Evolutionary conservation across 2,329 filamentous ascomycete genomes (phyloP), one percentile per base, ranked within the genome.

Genomic region (Aspergillus aculeatus): DNA sequence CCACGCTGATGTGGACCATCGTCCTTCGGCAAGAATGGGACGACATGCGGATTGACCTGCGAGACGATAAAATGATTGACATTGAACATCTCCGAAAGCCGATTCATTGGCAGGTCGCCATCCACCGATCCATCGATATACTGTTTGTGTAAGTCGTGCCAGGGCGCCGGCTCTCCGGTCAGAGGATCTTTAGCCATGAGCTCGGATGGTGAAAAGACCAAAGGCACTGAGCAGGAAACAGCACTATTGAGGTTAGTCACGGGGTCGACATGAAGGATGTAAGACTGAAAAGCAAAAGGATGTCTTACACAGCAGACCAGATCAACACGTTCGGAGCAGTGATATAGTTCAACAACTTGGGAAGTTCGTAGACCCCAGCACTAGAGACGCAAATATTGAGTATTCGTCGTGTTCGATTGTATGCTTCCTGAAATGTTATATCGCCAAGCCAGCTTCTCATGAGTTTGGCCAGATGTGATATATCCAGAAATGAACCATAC

Each of bases 61-160:
- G 92, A 96, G 19, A 97, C 94, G 66, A 98, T 97, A 71, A 97
- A 97, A 73, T 97, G 94, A 70, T 97, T 97, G 72, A 97, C 93
- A 70, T 97, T 96, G 81, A 97, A 96, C 89, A 97, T 93, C 71
- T 96, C 92, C 0, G 92, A 88, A 16, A 98, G 81, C 2, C 91
- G 86, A 21, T 89, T 92, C 86, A 96, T 96, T 1, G 94, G 94
- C 2, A 98, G 81, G 73, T 98, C 94, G 61, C 95, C 95, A 72
- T 97, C 92, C 23, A 98, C 91, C 0, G 93, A 97, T 1, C 94
- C 94, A 72, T 98, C 94, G 54, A 98, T 96, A 85, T 91, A 97
- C 64, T 86, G 86, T 71, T 92, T 90, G 29, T 91, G 89, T 3
- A 89, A 89, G 14, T 92, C 90, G 67, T 95, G 93, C 93, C 93